phyloP scores from a whole-genome alignment of 2,329 filamentous ascomycete species.

The Lithohypha guttulata region DNA sequence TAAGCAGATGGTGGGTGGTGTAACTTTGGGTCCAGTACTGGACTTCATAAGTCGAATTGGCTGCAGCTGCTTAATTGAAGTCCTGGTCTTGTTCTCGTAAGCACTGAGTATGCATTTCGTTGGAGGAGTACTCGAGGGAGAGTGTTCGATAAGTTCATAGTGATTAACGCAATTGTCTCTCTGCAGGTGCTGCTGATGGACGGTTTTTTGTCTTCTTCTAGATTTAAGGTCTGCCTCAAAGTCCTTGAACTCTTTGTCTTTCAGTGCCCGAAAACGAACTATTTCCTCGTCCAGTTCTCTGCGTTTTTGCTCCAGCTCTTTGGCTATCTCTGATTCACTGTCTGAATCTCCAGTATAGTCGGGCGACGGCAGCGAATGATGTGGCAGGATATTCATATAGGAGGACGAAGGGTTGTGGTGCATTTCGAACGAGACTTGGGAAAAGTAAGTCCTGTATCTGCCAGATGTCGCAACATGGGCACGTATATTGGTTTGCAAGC shows the following conservation, averaged over 20 bases:
- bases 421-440: constrained; percentile 8
- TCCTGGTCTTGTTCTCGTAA: constrained; percentile 5
- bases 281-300: constrained; percentile 22
- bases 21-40: constrained; percentile 5
- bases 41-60: constrained; percentile 5
- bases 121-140: constrained; percentile 1
- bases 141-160: constrained; percentile 5
- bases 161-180: constrained; percentile 5
- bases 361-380: constrained; percentile 4
- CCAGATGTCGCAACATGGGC: constrained; percentile 8
- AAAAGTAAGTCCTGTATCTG: constrained; percentile 4
- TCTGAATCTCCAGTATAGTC: constrained; percentile 7
- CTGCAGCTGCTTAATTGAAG: background rate
- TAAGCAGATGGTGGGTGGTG: constrained; percentile 16
- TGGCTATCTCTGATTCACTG: constrained; percentile 6
- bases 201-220: constrained; percentile 6
- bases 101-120: background rate
- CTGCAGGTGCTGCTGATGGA: constrained; percentile 10
- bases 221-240: constrained; percentile 19
- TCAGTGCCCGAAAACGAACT: constrained; percentile 19
- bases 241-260: constrained; percentile 23
- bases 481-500: too few species aligned
- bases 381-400: constrained; percentile 7
- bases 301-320: constrained; percentile 18
- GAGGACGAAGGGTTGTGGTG: constrained; percentile 5